Evolutionary conservation across 2,329 filamentous ascomycete genomes (phyloP).

Genomic region (Chaetomium globosum): DNA sequence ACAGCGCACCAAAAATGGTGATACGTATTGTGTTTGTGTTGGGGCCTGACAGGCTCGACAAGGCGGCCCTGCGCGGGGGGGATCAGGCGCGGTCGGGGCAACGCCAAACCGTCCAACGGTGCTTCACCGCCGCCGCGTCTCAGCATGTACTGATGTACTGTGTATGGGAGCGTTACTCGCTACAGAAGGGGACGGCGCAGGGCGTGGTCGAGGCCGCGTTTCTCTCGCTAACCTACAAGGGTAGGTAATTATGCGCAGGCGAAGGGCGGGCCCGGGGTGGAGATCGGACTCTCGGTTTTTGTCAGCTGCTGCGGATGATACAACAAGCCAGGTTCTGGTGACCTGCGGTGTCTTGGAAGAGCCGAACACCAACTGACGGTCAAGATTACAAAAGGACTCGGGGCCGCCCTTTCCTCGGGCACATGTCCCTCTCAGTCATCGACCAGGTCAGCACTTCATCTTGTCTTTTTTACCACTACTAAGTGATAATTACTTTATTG

Average conservation of each 20-base stretch:
- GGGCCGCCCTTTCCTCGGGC: constrained; percentile 29
- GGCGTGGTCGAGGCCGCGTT: constrained; percentile 28
- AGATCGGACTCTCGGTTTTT: constrained; percentile 37
- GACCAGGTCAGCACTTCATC: constrained; percentile 18
- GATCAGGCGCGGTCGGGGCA: constrained; percentile 29
- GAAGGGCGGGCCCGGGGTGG: constrained; percentile 22
- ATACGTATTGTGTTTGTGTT: constrained; percentile 23
- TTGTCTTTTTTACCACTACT: background rate
- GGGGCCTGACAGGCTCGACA: constrained; percentile 22
- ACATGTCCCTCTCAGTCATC: constrained; percentile 25
- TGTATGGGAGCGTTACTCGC: constrained; percentile 4
- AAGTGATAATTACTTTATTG: background rate
- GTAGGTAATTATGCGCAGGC: constrained; percentile 23
- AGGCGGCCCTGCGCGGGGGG: constrained; percentile 25
- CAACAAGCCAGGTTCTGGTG: constrained; percentile 36
- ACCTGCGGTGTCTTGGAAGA: constrained; percentile 35
- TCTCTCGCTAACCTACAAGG: constrained; percentile 29
- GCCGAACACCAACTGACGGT: constrained; percentile 36
- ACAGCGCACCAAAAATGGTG: constrained; percentile 22
- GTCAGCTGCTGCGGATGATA: constrained; percentile 39
- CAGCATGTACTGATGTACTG: constrained; percentile 8
- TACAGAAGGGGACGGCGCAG: constrained; percentile 29
- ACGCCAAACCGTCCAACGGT: constrained; percentile 21
- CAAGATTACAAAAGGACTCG: constrained; percentile 36
- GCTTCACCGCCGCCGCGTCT: constrained; percentile 35